Conservation (phyloP, 495 filamentous ascomycete genomes). For the Neurospora sp. region DNA sequence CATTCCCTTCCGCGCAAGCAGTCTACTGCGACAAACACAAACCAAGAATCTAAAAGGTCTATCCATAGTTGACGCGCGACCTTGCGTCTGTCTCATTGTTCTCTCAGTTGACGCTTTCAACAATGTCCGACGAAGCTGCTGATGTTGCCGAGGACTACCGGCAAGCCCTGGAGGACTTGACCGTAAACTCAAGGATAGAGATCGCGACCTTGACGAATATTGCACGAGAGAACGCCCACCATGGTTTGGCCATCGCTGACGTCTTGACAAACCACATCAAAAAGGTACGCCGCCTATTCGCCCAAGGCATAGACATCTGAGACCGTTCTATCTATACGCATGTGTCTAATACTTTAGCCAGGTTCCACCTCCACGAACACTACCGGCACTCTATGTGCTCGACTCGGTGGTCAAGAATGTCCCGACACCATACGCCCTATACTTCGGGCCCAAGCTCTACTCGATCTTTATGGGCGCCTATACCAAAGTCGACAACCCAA, state of each 20-base stretch:
- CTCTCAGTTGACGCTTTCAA: constrained; percentile 5
- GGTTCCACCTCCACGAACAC: constrained; percentile 74
- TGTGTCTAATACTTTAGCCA: constrained; percentile 29
- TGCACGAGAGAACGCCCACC: constrained; percentile 89
- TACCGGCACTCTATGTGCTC: constrained; percentile 93
- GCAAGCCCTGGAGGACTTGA: constrained; percentile 83
- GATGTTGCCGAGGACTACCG: constrained; percentile 94
- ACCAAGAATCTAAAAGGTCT: neutral
- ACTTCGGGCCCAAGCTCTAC: constrained; percentile 84
- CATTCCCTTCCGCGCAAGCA: neutral
- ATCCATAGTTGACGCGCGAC: neutral
- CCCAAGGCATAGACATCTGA: neutral
- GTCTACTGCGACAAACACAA: neutral
- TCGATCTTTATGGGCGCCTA: constrained; percentile 95
- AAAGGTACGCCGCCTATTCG: constrained; percentile 56
- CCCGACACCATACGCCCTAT: constrained; percentile 91
- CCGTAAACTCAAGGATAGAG: constrained; percentile 78
- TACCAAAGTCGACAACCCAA: constrained; percentile 66
- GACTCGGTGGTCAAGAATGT: constrained; percentile 99
- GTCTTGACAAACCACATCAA: constrained; percentile 86
- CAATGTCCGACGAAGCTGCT: constrained; percentile 69
- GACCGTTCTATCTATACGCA: neutral
- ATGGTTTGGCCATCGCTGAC: constrained; percentile 83
- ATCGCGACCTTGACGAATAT: constrained; percentile 95
- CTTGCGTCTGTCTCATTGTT: neutral